These are phyloP conservation scores for Collybiopsis luxurians DNA, from an alignment of 768 basidiomycete genomes.

Conservation along the genomic window DNA sequence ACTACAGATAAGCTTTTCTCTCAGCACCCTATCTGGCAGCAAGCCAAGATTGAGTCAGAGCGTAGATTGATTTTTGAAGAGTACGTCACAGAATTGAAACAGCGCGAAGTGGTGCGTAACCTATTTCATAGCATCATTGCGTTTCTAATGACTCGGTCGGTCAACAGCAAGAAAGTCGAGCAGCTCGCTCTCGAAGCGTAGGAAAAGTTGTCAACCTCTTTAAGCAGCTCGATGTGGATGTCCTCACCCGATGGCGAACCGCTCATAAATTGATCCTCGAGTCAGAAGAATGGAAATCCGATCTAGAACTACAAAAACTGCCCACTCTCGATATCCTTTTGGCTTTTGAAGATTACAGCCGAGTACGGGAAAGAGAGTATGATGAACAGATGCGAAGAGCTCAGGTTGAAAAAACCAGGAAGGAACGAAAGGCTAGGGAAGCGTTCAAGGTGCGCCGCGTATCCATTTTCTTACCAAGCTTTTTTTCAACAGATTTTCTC, in stretches of 20 bases:
- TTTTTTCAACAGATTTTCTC: not conserved
- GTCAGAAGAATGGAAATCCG: conserved; percentile 76
- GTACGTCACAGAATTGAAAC: conserved; percentile 81
- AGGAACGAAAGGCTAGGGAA: conserved; percentile 88
- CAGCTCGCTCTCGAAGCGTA: conserved; percentile 74
- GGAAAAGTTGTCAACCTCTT: conserved; percentile 82
- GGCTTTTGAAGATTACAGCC: conserved; percentile 92
- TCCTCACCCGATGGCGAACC: conserved; percentile 89
- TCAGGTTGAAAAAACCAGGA: conserved; percentile 80
- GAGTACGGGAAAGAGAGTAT: conserved; percentile 86
- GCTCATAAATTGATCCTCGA: conserved; percentile 76
- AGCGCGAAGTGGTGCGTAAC: conserved; percentile 79
- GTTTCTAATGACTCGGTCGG: conserved; percentile 7
- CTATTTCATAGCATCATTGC: not conserved
- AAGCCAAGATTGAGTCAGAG: conserved; percentile 82
- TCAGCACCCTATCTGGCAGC: conserved; percentile 89
- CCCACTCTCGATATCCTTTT: conserved; percentile 90
- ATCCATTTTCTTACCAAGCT: not conserved
- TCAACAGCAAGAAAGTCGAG: conserved; percentile 72
- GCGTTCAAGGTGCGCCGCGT: conserved; percentile 68
- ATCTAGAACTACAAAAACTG: conserved; percentile 74
- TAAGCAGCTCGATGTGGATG: conserved; percentile 85
- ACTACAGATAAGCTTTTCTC: conserved; percentile 87
- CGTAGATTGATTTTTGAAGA: conserved; percentile 88
- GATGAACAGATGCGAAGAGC: conserved; percentile 80